Evolutionary conservation across 2,329 filamentous ascomycete genomes (phyloP).

Genomic region (Colletotrichum musae): DNA sequence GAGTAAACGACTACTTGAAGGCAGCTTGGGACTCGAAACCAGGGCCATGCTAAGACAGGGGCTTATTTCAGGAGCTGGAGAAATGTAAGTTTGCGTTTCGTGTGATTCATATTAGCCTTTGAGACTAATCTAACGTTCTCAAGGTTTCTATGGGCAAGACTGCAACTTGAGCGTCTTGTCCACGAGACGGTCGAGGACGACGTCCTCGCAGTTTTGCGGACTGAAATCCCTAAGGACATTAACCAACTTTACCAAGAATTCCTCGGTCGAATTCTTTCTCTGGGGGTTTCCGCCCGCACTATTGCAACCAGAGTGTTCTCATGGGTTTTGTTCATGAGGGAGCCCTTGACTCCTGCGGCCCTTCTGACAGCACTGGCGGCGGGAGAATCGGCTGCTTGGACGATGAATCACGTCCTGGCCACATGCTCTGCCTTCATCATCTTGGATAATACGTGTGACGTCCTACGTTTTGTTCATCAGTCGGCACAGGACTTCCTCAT

Average conservation of each 20-base stretch:
- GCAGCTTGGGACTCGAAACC: not conserved
- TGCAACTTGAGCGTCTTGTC: not conserved
- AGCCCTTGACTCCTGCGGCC: not conserved
- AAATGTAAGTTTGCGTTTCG: not conserved
- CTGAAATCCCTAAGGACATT: not conserved
- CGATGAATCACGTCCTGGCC: not conserved
- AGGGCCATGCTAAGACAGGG: not conserved
- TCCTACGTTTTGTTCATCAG: not conserved
- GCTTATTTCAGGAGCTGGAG: not conserved
- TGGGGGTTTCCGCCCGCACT: rapidly evolving
- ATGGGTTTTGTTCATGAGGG: not conserved
- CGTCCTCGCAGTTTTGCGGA: rapidly evolving
- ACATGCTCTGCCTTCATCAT: not conserved
- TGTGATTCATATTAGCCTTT: not conserved
- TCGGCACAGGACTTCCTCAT: not conserved
- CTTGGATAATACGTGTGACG: not conserved
- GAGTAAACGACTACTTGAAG: not conserved
- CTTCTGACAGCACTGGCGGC: not conserved
- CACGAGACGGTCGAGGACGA: not conserved
- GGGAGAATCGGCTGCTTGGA: too few species aligned
- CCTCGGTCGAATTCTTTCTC: not conserved
- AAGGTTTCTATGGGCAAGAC: conserved; percentile 9
- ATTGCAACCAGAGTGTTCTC: not conserved
- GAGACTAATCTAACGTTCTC: not conserved
- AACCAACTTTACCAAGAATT: not conserved